Percentiles rank a stretch among this genome's conserved stretches.
These are phyloP conservation scores for Ceratocystis variospora DNA, from an alignment of 2,329 filamentous ascomycete genomes.

Conservation along the genomic window DNA sequence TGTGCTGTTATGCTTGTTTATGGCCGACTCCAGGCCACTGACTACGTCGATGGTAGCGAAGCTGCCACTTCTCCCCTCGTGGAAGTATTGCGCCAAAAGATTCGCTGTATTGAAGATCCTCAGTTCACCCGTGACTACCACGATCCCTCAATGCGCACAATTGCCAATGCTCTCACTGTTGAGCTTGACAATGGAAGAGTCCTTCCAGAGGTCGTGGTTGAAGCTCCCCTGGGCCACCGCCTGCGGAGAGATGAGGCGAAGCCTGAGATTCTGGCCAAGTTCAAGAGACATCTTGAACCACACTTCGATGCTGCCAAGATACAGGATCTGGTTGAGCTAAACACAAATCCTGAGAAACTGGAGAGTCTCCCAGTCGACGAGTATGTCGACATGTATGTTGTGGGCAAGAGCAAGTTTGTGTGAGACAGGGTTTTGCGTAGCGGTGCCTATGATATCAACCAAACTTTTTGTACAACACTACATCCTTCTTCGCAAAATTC, in stretches of 20 bases:
- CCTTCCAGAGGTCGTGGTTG: slow-evolving; percentile 78
- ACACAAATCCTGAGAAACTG: slow-evolving; percentile 58
- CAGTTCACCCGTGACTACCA: slow-evolving; percentile 95
- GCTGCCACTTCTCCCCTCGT: slow-evolving; percentile 81
- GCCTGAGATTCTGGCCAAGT: slow-evolving; percentile 92
- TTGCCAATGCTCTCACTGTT: slow-evolving; percentile 92
- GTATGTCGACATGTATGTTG: slow-evolving; percentile 74
- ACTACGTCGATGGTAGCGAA: slow-evolving; percentile 87
- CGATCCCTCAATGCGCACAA: slow-evolving; percentile 81
- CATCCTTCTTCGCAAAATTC: background rate
- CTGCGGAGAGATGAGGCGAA: slow-evolving; percentile 90
- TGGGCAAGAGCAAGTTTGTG: slow-evolving; percentile 35
- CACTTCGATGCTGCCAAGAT: slow-evolving; percentile 69
- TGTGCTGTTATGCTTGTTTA: slow-evolving; percentile 90
- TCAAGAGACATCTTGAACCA: slow-evolving; percentile 75
- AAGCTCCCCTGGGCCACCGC: slow-evolving; percentile 87
- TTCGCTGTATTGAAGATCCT: slow-evolving; percentile 91
- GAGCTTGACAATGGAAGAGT: slow-evolving; percentile 88
- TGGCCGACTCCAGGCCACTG: slow-evolving; percentile 79
- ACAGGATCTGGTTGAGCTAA: slow-evolving; percentile 65
- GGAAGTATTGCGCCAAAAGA: slow-evolving; percentile 82
- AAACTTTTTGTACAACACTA: background rate
- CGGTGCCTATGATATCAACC: background rate
- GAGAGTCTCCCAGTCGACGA: slow-evolving; percentile 76
- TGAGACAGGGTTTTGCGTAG: background rate